Base-by-base conservation (phyloP, 768 basidiomycete species). In the Macrolepiota albuminosa region DNA sequence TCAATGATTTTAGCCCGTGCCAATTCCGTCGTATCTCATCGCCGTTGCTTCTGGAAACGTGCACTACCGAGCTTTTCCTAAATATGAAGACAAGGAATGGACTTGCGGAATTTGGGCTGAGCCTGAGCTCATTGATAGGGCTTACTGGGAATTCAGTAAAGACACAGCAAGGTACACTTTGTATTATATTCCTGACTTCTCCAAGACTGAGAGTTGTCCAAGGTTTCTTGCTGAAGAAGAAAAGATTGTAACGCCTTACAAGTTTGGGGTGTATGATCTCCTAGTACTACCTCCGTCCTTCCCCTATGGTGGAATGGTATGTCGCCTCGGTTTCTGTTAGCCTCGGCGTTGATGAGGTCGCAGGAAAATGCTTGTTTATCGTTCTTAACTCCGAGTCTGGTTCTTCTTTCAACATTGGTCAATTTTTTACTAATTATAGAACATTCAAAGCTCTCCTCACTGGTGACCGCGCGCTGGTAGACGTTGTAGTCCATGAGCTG, bases 11-110 rank as follows among this genome's bases (percentile, higher is more conserved):
- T 29, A 98, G 91, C 85, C 83, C 6, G 82, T 92, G 21, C 84
- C 91, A 4, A 94, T 98, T 59, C 92, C 96, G 1, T 86, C 89
- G 1, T 98, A 98, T 69, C 78, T 98, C n/a, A 80, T 98, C 52
- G 96, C 96, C 2, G 88, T 98, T 56, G 95, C 95, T 0, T 81
- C 84, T 0, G 95, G 95, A 1, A 88, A 96, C 68, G 73, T 97
- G 3, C 80, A 77, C 24, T 95, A 95, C 72, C 83, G 78, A 11
- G 67, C 84, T 0, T 93, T 95, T 69, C 74, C 81, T 3, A 72
- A 75, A 36, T 73, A 81, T 10, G 72, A 82, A 39, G 89, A 86
- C 18, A 87, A 83, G 64, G 68, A 77, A n/a, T 93, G 96, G 91
- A 86, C 75, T 16, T 86, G 80, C 14, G 95, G 95, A 1, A 81